Evolutionary conservation across 1,284 basidiomycete species (phyloP), one percentile per base, ranked within the genome.

Genomic region (Ustilago esculenta): DNA sequence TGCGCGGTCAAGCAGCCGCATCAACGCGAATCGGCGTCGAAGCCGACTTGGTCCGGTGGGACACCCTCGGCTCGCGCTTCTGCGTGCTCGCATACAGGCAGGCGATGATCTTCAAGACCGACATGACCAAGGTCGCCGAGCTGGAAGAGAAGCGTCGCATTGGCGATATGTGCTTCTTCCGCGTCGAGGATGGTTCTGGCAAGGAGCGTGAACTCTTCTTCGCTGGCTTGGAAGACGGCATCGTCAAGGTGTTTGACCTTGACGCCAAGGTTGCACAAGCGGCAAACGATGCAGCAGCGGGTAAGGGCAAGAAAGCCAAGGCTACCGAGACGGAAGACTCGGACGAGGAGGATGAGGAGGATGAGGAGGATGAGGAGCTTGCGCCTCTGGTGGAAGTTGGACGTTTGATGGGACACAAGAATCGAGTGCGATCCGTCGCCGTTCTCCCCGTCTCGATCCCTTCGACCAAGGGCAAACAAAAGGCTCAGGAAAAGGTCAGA

Each of bases 1-100:
- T 97, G 91, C 86, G 94, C 41, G 95, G 94, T 1, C 90, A 90
- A 79, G 92, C 92, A 2, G 88, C 89, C 12, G 92, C 92, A 4
- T 94, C 92, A 77, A 90, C 90, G 30, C 92, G 94, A 77, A 77
- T 80, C 41, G 76, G 75, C 48, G 67, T 74, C 21, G 77, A 79
- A 25, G 77, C 75, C 3, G 75, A 77, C 39, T 37, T 60, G 25
- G 70, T 79, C 7, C 23, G 48, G 0, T 80, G 77, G 77, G 72
- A 76, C 36, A 72, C 74, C 5, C n/a, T 18, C 11, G 77, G 76
- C 1, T 39, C 39, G 30, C 52, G 77, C 5, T 78, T 80, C 36
- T 73, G 61, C 11, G 74, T 80, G 24, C 57, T 76, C 17, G 73
- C 68, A 5, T 68, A 64, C 11, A 63, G 68, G 4, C 70, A 69